Conservation (phyloP, 2,329 filamentous ascomycete genomes). For the Eutypa lata region DNA sequence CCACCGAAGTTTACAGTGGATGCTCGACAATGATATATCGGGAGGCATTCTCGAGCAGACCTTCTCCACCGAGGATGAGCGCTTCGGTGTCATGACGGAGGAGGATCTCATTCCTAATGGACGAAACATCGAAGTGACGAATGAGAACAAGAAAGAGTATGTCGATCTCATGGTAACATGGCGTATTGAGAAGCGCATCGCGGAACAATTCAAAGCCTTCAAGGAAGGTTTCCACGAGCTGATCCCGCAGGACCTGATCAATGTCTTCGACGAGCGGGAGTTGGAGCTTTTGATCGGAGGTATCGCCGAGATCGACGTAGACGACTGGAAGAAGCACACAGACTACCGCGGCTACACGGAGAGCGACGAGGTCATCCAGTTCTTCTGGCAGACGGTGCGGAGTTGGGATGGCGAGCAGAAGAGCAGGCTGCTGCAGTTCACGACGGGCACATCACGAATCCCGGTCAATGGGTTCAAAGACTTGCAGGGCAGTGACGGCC, state of each 20-base stretch:
- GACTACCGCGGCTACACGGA: slow-evolving; percentile 99
- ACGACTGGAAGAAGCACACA: slow-evolving; percentile 99
- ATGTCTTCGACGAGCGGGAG: slow-evolving; percentile 97
- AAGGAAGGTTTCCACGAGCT: slow-evolving; percentile 97
- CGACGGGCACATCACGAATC: slow-evolving; percentile 94
- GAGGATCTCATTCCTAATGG: slow-evolving; percentile 92
- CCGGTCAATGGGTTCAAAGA: slow-evolving; percentile 99
- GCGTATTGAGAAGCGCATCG: slow-evolving; percentile 97
- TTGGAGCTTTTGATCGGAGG: slow-evolving; percentile 94
- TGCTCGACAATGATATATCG: slow-evolving; percentile 92
- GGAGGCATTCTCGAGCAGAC: slow-evolving; percentile 92
- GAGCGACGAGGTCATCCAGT: slow-evolving; percentile 92
- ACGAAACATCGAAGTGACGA: slow-evolving; percentile 90
- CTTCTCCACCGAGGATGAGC: slow-evolving; percentile 95
- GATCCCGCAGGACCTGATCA: slow-evolving; percentile 93
- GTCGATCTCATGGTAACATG: slow-evolving; percentile 98
- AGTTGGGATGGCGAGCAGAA: slow-evolving; percentile 99
- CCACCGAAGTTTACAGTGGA: slow-evolving; percentile 95
- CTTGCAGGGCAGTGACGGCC: slow-evolving; percentile 93
- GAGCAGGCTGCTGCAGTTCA: slow-evolving; percentile 91
- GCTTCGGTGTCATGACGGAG: slow-evolving; percentile 90
- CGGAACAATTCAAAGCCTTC: slow-evolving; percentile 97
- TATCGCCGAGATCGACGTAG: slow-evolving; percentile 99
- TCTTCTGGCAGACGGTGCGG: slow-evolving; percentile 98
- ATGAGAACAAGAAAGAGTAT: slow-evolving; percentile 99